Base-by-base conservation (phyloP, 1,284 basidiomycete genomes). In the Anthracocystis panici-leucophaei region DNA sequence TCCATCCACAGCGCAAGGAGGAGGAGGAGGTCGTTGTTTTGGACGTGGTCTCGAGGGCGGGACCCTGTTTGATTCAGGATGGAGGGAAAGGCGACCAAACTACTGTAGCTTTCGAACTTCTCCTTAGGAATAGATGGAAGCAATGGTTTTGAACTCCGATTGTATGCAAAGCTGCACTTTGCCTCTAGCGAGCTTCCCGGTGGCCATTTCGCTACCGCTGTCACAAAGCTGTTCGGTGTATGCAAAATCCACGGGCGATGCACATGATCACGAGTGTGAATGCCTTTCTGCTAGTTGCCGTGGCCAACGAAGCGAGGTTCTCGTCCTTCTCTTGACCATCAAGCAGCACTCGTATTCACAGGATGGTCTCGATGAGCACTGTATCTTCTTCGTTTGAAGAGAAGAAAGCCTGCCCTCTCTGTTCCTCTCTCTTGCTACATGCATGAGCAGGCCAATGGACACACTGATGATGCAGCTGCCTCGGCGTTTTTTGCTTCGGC, bases 401-500 rank as follows among this genome's bases (percentile, higher is more conserved):
- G 14, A 38, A 38, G 35, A 16, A 2, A 16, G 14, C 35, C 4
- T 12, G 35, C 14, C 35, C 27, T 4, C 27, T 27, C 4, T 27
- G n/a, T n/a, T 33, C 2, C 35, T 38, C 35, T 38, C 35, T 38
- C 14, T 38, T 1, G 35, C 35, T 38, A 16, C 1, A 38, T 38
- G 35, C 35, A 38, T 38, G 35, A 31, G 48, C 16, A 48, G 21
- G 16, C 16, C 20, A 7, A 11, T 8, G 1, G 27, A 21, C 46
- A 48, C 16, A n/a, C 1, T 12, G 35, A 40, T 52, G 48, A 45
- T 60, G 58, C 58, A 60, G 31, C 33, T 27, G 50, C 31, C 58
- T 60, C 58, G 58, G 61, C 61, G 54, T 45, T 57, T 46, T 45
- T 25, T 44, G 35, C 9, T 49, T 54, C 23, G 44, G 35, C 40